Evolutionary conservation across 2,329 filamentous ascomycete species (phyloP), one percentile per base, ranked within the genome.

Genomic region (Fusarium succisae): DNA sequence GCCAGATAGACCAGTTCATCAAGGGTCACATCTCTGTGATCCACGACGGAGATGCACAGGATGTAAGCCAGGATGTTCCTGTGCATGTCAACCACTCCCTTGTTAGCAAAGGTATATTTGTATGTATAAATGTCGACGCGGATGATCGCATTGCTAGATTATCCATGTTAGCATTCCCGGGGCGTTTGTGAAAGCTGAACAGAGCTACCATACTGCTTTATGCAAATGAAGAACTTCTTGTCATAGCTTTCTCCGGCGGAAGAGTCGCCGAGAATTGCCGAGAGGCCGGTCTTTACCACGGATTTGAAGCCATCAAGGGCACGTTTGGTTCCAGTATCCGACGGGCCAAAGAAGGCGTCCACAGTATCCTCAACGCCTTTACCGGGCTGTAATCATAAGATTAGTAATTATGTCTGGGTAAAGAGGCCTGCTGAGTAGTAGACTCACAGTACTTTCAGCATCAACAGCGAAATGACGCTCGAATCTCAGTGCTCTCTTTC

Each of bases 371-470:
- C 43, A 18, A 45, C n/a, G n/a, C 43, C 43, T 45, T 18, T 13
- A 3, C 43, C n/a, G 8, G 43, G 43, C 43, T 45, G 17, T 2
- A 45, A 13, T 45, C 11, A 45, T 17, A 26, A 9, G 43, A 4
- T 45, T 13, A 45, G 43, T 0, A 8, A 18, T 44, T 0, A 13
- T 26, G 7, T 8, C 43, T 6, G 0, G 11, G n/a, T 13, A 9
- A 13, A 44, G 41, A 18, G 17, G 10, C 7, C 1, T 13, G 1
- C 6, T 26, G 15, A 26, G n/a, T 1, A 44, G n/a, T 5, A 9
- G n/a, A 45, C 43, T 4, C n/a, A 45, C 43, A 4, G 11, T 26
- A 4, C 43, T 45, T 20, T 26, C 43, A 45, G n/a, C n/a, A 45
- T 45, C 43, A 45, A 45, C 43, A 13, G 8, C n/a, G 5, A 45